Evolutionary conservation across 2,329 filamentous ascomycete species (phyloP), one percentile per base, ranked within the genome.

Genomic region (Diaporthe sp.): DNA sequence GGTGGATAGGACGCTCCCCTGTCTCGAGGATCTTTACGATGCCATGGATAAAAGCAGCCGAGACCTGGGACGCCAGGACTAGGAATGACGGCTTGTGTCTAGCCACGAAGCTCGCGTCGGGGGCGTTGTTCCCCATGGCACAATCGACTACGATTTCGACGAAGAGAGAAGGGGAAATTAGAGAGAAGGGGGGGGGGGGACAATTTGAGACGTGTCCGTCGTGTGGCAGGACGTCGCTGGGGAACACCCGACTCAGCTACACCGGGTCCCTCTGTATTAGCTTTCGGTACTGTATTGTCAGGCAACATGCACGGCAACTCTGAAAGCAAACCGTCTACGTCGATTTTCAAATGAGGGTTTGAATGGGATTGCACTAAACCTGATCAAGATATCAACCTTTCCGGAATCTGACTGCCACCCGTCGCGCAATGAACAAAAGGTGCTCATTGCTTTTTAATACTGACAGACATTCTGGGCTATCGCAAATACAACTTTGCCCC

Each of bases 51-150:
- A 60, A 22, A 39, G 75, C 75, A 31, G 75, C 75, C 12, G 75
- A 74, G 7, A 68, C 42, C 49, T 76, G 75, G 15, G 75, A 76
- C n/a, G 63, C 75, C 31, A 76, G 67, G 28, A 76, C 75, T 31
- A 76, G 47, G 9, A 74, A 28, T 4, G 75, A 74, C 28, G 75
- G 71, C 67, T 28, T 72, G 42, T 76, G 75, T 47, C 75, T 74
- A 22, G 57, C 49, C 57, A 67, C 51, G 22, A 76, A 72, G 51
- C 71, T 71, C 12, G 49, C 7, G 5, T 44, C 42, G 37, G 22
- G 22, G n/a, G n/a, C 37, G 58, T 25, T 42, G 3, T 17, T 61
- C 2, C 37, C 58, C 58, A 61, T 61, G 37, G 37, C 37, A 15
- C n/a, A 42, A 9, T 42, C 12, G 37, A 61, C 37, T 20, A 37